phyloP scores from a whole-genome alignment of 2,329 filamentous ascomycete species.

The Microsporum canis region DNA sequence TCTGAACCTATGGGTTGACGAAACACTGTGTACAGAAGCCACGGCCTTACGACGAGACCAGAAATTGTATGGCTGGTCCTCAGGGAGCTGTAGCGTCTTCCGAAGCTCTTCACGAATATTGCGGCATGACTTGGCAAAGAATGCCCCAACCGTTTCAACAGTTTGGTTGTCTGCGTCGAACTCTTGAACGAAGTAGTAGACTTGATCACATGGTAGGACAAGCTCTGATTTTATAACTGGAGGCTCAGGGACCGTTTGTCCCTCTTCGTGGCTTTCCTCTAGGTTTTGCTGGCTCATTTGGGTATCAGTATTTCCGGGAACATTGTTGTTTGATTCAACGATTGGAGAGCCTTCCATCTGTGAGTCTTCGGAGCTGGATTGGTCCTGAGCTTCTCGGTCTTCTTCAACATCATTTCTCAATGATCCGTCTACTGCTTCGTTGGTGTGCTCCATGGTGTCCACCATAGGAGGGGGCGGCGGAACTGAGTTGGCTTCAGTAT shows the following conservation, averaged over 20 bases:
- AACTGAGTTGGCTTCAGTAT: neutral
- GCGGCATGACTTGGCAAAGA: conserved; percentile 31
- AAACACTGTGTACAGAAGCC: conserved; percentile 20
- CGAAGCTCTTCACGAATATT: conserved; percentile 33
- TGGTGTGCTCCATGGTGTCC: neutral
- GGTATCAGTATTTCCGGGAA: neutral
- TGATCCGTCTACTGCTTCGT: neutral
- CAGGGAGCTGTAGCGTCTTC: conserved; percentile 28
- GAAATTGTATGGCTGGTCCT: conserved; percentile 32
- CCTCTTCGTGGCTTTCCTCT: neutral
- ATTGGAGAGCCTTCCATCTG: conserved; percentile 4
- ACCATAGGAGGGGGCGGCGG: neutral
- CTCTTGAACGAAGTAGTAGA: conserved; percentile 41
- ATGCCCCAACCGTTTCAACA: conserved; percentile 31
- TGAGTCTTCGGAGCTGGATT: neutral
- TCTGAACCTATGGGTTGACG: conserved; percentile 26
- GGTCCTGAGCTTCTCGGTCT: neutral
- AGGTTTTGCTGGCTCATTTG: neutral
- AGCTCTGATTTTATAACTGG: neutral
- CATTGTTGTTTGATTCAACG: neutral
- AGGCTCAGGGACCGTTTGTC: neutral
- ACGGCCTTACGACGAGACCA: conserved; percentile 33
- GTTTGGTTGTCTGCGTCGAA: conserved; percentile 41
- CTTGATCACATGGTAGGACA: conserved; percentile 17
- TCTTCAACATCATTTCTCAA: neutral